phyloP scores from a whole-genome alignment of 345 rosid species.

The Pseudoturritis turrita region DNA sequence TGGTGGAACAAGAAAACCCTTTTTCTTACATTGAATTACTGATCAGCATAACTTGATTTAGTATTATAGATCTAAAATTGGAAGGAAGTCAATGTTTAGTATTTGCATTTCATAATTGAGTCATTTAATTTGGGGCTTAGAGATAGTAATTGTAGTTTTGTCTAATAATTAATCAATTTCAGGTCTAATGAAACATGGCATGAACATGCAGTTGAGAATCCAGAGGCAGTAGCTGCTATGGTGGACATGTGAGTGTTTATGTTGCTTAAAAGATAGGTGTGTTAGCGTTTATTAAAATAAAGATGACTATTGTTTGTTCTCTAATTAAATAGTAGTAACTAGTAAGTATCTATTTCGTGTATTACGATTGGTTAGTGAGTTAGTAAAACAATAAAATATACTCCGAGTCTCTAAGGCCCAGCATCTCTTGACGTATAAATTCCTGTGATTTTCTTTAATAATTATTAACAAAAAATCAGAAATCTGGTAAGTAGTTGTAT shows the following conservation, averaged over 20 bases:
- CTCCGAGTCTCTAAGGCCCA: background rate
- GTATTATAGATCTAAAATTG: background rate
- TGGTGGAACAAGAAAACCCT: background rate
- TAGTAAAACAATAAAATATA: slow-evolving; percentile 3
- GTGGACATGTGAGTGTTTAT: slow-evolving; percentile 68
- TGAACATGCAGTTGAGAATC: slow-evolving; percentile 64
- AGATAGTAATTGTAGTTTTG: background rate
- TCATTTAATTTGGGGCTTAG: background rate
- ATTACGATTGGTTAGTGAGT: slow-evolving; percentile 1
- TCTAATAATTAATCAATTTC: background rate
- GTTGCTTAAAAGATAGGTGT: background rate
- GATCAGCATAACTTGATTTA: slow-evolving; percentile 2
- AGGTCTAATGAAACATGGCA: slow-evolving; percentile 51
- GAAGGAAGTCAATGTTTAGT: background rate
- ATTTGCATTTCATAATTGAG: too few relatives aligned
- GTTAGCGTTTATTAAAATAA: background rate
- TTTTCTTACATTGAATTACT: background rate
- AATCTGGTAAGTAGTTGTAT: slow-evolving; percentile 23
- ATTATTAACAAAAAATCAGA: background rate
- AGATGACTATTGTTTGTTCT: background rate
- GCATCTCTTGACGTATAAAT: background rate
- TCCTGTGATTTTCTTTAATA: background rate
- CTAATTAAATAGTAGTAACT: background rate
- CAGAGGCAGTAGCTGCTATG: slow-evolving; percentile 68
- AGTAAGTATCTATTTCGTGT: background rate